These are phyloP conservation scores for Sechiopsis laciniata DNA, from an alignment of 306 rosid genomes.

Conservation along the genomic window DNA sequence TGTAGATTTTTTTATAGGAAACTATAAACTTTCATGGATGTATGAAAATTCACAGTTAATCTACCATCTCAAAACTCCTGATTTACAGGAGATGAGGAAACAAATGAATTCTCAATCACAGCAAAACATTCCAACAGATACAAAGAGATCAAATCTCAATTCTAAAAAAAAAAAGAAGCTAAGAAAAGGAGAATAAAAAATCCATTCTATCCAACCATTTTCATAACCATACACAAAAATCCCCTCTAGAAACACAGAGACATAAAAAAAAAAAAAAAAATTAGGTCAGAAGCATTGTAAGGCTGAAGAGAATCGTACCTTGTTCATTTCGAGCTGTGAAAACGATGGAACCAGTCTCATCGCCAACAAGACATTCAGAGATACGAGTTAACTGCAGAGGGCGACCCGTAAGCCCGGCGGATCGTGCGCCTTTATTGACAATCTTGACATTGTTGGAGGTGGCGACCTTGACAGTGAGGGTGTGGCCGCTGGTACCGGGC, in stretches of 20 bases:
- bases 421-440: constrained; percentile 39
- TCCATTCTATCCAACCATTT: not conserved
- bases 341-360: constrained; percentile 62
- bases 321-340: constrained; percentile 90
- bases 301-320: constrained; percentile 31
- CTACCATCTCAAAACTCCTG: too few relatives aligned
- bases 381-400: constrained; percentile 52
- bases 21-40: too few relatives aligned
- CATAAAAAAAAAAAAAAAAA: too few relatives aligned
- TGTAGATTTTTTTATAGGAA: too few relatives aligned
- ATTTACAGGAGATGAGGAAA: too few relatives aligned
- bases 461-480: constrained; percentile 73
- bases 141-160: not conserved
- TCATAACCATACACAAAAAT: not conserved
- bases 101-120: not conserved
- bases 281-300: not conserved
- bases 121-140: not conserved
- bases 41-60: too few relatives aligned
- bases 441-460: constrained; percentile 43
- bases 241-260: too few relatives aligned
- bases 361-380: constrained; percentile 70
- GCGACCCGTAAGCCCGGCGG: constrained; percentile 39
- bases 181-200: not conserved
- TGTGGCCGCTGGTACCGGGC: constrained; percentile 79
- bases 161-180: not conserved